phyloP scores from a whole-genome alignment of 1,284 basidiomycete species.

The Cutaneotrichosporon cyanovorans region DNA sequence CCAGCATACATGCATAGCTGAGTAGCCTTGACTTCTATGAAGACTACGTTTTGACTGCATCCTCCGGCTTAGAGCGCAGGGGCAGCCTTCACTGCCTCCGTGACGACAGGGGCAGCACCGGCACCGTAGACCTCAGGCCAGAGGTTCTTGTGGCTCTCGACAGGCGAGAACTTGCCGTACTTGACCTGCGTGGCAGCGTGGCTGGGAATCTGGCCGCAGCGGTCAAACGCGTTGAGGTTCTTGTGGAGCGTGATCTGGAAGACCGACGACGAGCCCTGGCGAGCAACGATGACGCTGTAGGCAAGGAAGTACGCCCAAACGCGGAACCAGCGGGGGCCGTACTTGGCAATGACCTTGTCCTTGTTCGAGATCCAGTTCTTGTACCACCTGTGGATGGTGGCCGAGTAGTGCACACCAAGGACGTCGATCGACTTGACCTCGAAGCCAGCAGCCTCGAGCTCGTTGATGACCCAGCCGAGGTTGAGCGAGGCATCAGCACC shows the following conservation, averaged over 20 bases:
- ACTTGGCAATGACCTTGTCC: conserved; percentile 40
- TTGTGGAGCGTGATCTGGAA: conserved; percentile 97
- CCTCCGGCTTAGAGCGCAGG: not conserved
- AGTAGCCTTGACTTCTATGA: too few relatives aligned
- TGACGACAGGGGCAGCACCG: not conserved
- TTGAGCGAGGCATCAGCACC: conserved; percentile 94
- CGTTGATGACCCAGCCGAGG: conserved; percentile 85
- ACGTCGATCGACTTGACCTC: conserved; percentile 96
- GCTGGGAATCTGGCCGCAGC: conserved; percentile 65
- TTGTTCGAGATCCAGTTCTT: conserved; percentile 62
- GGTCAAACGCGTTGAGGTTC: conserved; percentile 90
- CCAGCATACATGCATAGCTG: too few relatives aligned
- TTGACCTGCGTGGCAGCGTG: conserved; percentile 49
- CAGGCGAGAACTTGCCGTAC: conserved; percentile 15
- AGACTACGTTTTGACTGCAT: too few relatives aligned
- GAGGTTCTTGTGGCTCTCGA: conserved; percentile 29
- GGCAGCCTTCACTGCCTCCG: not conserved
- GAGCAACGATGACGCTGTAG: conserved; percentile 51
- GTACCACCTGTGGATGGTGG: conserved; percentile 91
- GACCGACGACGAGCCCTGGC: conserved; percentile 78
- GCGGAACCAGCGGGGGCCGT: conserved; percentile 84
- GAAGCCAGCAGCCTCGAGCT: conserved; percentile 80
- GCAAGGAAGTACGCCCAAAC: conserved; percentile 89
- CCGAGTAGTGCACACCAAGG: conserved; percentile 92
- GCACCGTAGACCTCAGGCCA: conserved; percentile 24